Evolutionary conservation across 139 green algal species (phyloP), one percentile per base, ranked within the genome.

Genomic region (Picochlorum sp.): DNA sequence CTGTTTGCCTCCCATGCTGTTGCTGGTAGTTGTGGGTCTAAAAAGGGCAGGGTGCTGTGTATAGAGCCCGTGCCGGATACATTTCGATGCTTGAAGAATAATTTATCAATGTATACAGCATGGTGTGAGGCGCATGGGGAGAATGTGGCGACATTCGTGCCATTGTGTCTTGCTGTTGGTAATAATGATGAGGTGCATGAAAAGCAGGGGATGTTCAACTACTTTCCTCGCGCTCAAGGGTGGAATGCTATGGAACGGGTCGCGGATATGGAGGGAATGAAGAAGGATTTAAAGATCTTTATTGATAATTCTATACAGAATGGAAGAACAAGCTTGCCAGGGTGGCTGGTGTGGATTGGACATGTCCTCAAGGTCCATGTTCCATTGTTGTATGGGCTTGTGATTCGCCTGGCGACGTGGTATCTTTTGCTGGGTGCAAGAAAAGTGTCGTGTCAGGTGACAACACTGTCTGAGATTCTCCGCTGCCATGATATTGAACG

Each of bases 231-330:
- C 24, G 78, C 54, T 59, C 61, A 56, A 46, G 66, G 62, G 56
- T 84, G 78, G 78, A 69, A 68, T 30, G 79, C 65, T 20, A 32
- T 65, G n/a, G 72, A 76, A 64, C 28, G 62, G 2, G 54, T 65
- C n/a, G 66, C 78, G 11, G 20, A 28, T 58, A 69, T 69, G 9
- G 38, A 59, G 16, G 75, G 77, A 18, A 63, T 84, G 32, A 24
- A 62, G 8, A 21, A 26, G 3, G 72, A 73, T 58, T 81, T 84
- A 68, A 46, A 65, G 7, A 26, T 47, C 2, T 84, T 75, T 58
- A 49, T 84, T 16, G 37, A 64, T n/a, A 73, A 65, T 20, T 28
- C 75, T 38, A 21, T 84, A n/a, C 10, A 60, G 21, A 5, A 24
- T 45, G 70, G 18, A 50, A 67, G 18, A 38, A 65, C 4, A 32